Base-by-base conservation (phyloP, 2,329 filamentous ascomycete species). In the Fusarium buharicum region DNA sequence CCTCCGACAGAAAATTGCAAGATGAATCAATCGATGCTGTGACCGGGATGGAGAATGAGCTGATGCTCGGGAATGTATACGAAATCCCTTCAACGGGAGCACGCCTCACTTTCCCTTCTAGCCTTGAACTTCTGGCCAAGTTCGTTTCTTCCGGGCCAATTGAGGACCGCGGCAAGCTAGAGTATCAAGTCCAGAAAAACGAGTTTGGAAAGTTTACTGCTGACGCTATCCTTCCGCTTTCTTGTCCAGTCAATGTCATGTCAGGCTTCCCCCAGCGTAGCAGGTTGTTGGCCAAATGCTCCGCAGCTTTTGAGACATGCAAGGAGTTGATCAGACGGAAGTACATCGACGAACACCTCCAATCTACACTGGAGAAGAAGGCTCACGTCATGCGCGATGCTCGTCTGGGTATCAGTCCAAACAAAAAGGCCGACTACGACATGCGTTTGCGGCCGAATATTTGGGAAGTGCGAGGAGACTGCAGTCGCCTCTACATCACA, bases 381-480 rank as follows among this genome's bases (percentile, higher is more conserved):
- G 80, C 95, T 0, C 93, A 92, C 4, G 82, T 80, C 0, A 94
- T 96, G 90, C 84, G 91, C n/a, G 97, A 97, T 73, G 93, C 93
- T 3, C 84, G 87, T 0, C 78, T 97, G 6, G 93, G 93, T 0
- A 82, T 97, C n/a, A 90, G 86, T 62, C 87, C 87, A 20, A 93
- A 92, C 71, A 92, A 90, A 71, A 87, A 84, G 43, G 84, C 85
- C 1, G 80, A 84, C 24, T 98, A 98, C 74, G 76, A 78, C 1
- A 96, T 96, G 90, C 85, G 85, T 3, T 79, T 87, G 13, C 97
- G 97, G 73, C 93, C 95, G 2, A 77, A 81, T 0, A 77, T 92
- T 2, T 99, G 95, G 95, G 75, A 77, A 2, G 51, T 61, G 1
- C 67, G 80, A 13, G 81, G 80, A 2, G 50, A 57, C 4, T 62